Evolutionary conservation across 1,139 yeast genomes (phyloP), one percentile per base, ranked within the genome.

Genomic region (Taphrina communis): DNA sequence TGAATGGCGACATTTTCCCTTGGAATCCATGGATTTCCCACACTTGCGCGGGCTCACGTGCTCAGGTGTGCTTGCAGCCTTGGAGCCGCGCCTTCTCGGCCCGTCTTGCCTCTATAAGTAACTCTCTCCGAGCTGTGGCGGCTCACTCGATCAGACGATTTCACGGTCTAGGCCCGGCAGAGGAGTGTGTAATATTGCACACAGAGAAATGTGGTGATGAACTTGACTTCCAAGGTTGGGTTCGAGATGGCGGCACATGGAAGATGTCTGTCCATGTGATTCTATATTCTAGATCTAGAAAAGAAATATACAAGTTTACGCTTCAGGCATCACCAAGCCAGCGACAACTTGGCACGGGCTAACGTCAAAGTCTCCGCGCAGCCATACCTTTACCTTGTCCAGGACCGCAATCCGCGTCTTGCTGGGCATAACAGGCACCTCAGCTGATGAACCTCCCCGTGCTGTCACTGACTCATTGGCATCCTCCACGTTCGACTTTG

Each of bases 331-430:
- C 52, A 63, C 61, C 19, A 63, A 19, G 8, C 67, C 67, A 14
- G 67, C 67, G 14, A 39, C 46, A 6, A 63, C 52, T 55, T 63
- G 61, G 41, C 67, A 63, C 12, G 67, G 67, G 9, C 61, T 53
- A 39, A 44, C 42, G 38, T 53, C 60, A 48, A 63, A 63, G 61
- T 63, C 59, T 14, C 67, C 67, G 11, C 67, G 42, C 7, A 63
- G 46, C 67, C 67, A 63, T 19, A 63, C 61, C 38, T 19, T 12
- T 36, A 63, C 51, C 56, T 46, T 63, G 56, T 50, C 52, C 67
- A 63, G 39, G 6, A 50, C 61, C 17, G 59, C 52, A 21, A 63
- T 31, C 52, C 41, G 38, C 17, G 58, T 51, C 61, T 44, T 42
- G 38, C 17, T 35, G 11, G 42, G 51, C 36, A 7, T 6, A 21